Evolutionary conservation across 164 flowering plant genomes (phyloP).

Genomic region (Stephania japonica): DNA sequence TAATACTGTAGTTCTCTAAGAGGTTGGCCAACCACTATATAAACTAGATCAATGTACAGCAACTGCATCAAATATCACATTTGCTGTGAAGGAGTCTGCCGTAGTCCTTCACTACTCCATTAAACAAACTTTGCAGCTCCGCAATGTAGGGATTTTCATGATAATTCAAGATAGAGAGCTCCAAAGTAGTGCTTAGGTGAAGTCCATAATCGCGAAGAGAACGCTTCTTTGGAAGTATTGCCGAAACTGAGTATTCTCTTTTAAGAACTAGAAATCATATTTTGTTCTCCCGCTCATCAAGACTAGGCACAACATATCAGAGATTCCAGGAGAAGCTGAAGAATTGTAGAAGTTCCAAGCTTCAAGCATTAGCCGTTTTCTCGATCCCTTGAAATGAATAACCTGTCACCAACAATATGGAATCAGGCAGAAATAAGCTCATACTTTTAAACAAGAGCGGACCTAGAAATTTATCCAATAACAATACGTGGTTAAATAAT

Average conservation of each 20-base stretch:
- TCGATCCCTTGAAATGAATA: constrained; percentile 95
- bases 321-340: constrained; percentile 34
- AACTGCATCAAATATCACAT: neutral
- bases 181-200: neutral
- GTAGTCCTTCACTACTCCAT: neutral
- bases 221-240: neutral
- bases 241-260: neutral
- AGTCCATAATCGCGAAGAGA: neutral
- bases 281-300: constrained; percentile 36
- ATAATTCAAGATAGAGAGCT: neutral
- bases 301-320: constrained; percentile 82
- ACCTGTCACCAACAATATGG: constrained; percentile 41
- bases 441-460: neutral
- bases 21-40: neutral
- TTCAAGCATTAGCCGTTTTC: constrained; percentile 96
- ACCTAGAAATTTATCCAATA: neutral
- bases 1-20: neutral
- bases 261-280: constrained; percentile 6
- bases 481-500: neutral
- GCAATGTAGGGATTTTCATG: neutral
- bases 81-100: neutral
- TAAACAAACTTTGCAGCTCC: neutral
- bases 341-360: constrained; percentile 78
- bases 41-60: neutral
- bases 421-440: neutral